Evolutionary conservation across 495 filamentous ascomycete species (phyloP), one percentile per base, ranked within the genome.

Genomic region (Staphylotrichum tortipilum): DNA sequence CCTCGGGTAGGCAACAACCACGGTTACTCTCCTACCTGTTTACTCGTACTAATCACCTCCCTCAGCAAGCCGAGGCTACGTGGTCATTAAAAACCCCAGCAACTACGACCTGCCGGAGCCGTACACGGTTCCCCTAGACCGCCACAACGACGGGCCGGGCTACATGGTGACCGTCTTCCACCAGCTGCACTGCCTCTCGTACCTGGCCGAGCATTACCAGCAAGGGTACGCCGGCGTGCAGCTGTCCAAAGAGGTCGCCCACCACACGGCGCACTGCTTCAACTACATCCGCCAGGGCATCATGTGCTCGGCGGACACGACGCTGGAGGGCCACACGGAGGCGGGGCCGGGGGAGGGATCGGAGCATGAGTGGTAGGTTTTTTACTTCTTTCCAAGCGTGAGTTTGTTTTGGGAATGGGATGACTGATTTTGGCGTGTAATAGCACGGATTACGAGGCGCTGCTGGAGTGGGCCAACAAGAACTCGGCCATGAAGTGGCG

Each of bases 101-200:
- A 40, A 54, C 36, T 73, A 69, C 55, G 52, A 64, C 15, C 67
- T 73, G 26, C 52, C 57, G 11, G 58, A 68, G 14, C 71, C 71
- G 0, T 72, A 68, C 56, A 61, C 33, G 21, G 56, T 67, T 12
- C 44, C 52, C 7, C 36, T 72, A 1, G 55, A 66, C 51, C 64
- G 65, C 15, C 45, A 58, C 9, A 47, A 50, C 0, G 59, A 72
- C 29, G 70, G 69, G 3, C 68, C 68, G 3, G 68, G 63, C 1
- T 75, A 66, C 59, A 73, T 75, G 71, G 69, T 78, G 57, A 68
- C 69, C 22, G 71, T 75, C 11, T 74, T 76, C 53, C 73, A 78
- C 58, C 73, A 77, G 50, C 66, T 78, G 3, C 73, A 78, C 50
- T 77, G 75, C 50, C 58, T 78, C 28, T 73, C 69, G 9, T 73